Evolutionary conservation across 2,329 filamentous ascomycete genomes (phyloP).

Genomic region (Fusarium keratoplasticum): DNA sequence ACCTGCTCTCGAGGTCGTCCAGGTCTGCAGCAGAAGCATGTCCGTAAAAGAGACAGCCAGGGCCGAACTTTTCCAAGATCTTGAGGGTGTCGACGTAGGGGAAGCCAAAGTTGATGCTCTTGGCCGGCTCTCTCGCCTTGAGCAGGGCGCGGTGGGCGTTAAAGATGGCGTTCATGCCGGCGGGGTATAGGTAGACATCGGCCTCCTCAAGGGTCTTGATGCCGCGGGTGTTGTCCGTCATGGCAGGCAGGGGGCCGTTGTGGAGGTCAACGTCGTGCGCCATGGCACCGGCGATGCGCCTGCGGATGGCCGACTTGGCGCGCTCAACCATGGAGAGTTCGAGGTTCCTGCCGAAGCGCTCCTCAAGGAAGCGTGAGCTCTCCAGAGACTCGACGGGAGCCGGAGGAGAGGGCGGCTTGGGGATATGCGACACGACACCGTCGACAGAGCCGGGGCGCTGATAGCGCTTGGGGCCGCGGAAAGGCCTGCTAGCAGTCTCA

Average conservation of each 20-base stretch:
- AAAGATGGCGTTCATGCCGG: slow-evolving; percentile 96
- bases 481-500: slow-evolving; percentile 48
- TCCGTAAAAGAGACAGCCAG: slow-evolving; percentile 90
- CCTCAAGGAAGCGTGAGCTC: slow-evolving; percentile 86
- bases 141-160: slow-evolving; percentile 83
- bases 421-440: slow-evolving; percentile 24
- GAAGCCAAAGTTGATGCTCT: slow-evolving; percentile 95
- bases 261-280: slow-evolving; percentile 73
- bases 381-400: slow-evolving; percentile 65
- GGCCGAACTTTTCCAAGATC: slow-evolving; percentile 92
- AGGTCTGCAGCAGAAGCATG: slow-evolving; percentile 81
- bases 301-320: slow-evolving; percentile 86
- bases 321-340: slow-evolving; percentile 82
- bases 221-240: slow-evolving; percentile 61
- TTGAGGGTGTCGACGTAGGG: slow-evolving; percentile 98
- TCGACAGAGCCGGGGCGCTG: slow-evolving; percentile 66
- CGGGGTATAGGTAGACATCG: slow-evolving; percentile 89
- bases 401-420: slow-evolving; percentile 31
- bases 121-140: slow-evolving; percentile 69
- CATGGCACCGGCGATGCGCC: slow-evolving; percentile 89
- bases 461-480: slow-evolving; percentile 84
- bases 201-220: slow-evolving; percentile 79
- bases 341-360: slow-evolving; percentile 92
- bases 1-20: slow-evolving; percentile 81
- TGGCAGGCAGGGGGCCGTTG: slow-evolving; percentile 37